Evolutionary conservation across 805 yeast genomes (phyloP).

Genomic region (Saccharomyces eubayanus): DNA sequence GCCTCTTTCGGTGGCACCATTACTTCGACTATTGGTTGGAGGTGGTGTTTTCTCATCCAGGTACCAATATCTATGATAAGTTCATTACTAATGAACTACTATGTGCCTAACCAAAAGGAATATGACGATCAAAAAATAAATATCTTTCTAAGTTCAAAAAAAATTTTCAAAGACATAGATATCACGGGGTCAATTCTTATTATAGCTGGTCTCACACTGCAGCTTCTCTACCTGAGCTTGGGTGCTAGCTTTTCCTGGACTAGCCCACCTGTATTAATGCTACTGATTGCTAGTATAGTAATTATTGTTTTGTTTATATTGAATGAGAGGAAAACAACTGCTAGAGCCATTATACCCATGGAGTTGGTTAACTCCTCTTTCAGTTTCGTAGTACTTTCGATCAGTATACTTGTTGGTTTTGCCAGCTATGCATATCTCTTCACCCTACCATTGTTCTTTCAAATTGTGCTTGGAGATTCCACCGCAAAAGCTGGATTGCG

Average conservation of each 20-base stretch:
- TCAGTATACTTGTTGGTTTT: constrained; percentile 34
- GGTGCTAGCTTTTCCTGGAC: constrained; percentile 5
- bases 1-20: constrained; percentile 35
- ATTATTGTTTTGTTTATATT: constrained; percentile 7
- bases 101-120: constrained; percentile 27
- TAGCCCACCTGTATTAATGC: constrained; percentile 2
- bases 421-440: constrained; percentile 36
- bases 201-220: constrained; percentile 30
- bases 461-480: constrained; percentile 35
- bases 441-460: constrained; percentile 37
- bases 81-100: constrained; percentile 23
- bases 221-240: constrained; percentile 16
- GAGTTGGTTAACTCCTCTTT: constrained; percentile 5
- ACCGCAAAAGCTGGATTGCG: constrained; percentile 37
- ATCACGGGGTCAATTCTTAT: constrained; percentile 29
- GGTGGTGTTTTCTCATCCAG: constrained; percentile 34
- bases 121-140: constrained; percentile 4
- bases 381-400: constrained; percentile 9
- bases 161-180: constrained; percentile 26
- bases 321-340: constrained; percentile 10
- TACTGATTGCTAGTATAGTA: constrained; percentile 6
- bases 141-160: not conserved
- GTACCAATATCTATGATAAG: constrained; percentile 30
- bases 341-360: constrained; percentile 14
- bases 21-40: constrained; percentile 34